Conservation (phyloP, 2,329 filamentous ascomycete genomes). For the Anisogramma anomala region DNA sequence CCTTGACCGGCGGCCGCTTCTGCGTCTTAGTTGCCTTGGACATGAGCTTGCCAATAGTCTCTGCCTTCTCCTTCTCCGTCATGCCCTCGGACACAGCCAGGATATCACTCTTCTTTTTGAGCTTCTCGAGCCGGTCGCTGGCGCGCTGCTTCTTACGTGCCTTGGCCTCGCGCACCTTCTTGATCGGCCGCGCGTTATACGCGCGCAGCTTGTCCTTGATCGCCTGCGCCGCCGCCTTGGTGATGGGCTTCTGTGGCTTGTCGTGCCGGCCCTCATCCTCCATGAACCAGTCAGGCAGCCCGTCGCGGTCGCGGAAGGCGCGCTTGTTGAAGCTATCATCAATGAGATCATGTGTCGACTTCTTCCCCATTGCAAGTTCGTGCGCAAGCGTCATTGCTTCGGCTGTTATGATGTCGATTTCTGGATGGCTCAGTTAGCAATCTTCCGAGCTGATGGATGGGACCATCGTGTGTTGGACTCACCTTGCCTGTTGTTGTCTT, state of each 20-base stretch:
- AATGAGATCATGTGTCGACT: conserved; percentile 63
- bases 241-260: conserved; percentile 77
- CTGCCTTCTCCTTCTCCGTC: conserved; percentile 92
- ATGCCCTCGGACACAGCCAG: conserved; percentile 81
- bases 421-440: conserved; percentile 28
- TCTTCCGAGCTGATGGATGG: neutral
- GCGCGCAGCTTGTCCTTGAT: conserved; percentile 93
- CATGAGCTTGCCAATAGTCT: conserved; percentile 70
- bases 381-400: conserved; percentile 98
- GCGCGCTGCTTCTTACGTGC: conserved; percentile 96
- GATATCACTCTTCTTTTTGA: conserved; percentile 93
- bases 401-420: conserved; percentile 98
- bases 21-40: conserved; percentile 76
- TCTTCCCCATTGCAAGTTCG: conserved; percentile 75
- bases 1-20: conserved; percentile 67
- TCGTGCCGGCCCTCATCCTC: conserved; percentile 84
- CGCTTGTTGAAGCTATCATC: conserved; percentile 93
- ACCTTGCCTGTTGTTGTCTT: conserved; percentile 52
- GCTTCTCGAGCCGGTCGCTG: conserved; percentile 79
- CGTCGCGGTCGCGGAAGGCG: conserved; percentile 80
- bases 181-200: conserved; percentile 91
- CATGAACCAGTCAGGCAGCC: conserved; percentile 93
- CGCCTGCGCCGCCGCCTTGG: conserved; percentile 74
- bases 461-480: conserved; percentile 18
- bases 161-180: conserved; percentile 95